Conservation (phyloP, 1,139 yeast species). For the Taphrina confusa region DNA sequence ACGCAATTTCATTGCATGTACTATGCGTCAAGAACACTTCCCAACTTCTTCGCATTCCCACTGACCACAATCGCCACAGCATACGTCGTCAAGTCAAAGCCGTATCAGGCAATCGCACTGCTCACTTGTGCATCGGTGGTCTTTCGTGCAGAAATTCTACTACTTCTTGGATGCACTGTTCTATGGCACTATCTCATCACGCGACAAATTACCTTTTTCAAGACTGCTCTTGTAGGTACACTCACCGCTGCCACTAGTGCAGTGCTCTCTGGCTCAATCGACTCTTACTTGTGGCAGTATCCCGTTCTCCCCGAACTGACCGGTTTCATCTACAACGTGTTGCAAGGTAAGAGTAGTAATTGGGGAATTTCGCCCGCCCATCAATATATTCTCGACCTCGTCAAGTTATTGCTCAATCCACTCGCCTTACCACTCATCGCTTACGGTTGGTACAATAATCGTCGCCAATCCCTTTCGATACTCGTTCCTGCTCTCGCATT, state of each 20-base stretch:
- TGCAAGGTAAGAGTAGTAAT: constrained; percentile 66
- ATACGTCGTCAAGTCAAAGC: constrained; percentile 21
- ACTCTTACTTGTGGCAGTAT: constrained; percentile 74
- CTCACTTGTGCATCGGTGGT: constrained; percentile 66
- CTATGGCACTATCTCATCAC: constrained; percentile 49
- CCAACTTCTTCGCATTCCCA: constrained; percentile 84
- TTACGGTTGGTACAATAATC: background rate
- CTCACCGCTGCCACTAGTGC: constrained; percentile 63
- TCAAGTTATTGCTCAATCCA: constrained; percentile 63
- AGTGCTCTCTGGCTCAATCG: constrained; percentile 56
- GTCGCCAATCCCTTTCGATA: constrained; percentile 48
- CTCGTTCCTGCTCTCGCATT: constrained; percentile 47
- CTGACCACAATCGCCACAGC: constrained; percentile 46
- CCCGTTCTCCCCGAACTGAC: constrained; percentile 67
- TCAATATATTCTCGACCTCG: constrained; percentile 57
- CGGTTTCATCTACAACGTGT: constrained; percentile 70
- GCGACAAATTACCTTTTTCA: constrained; percentile 48
- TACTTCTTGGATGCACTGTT: constrained; percentile 56
- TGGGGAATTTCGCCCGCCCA: constrained; percentile 62
- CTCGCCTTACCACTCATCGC: constrained; percentile 53
- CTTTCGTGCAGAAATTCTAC: constrained; percentile 71
- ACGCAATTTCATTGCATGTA: constrained; percentile 78
- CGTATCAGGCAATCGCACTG: constrained; percentile 54
- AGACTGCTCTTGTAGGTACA: constrained; percentile 50
- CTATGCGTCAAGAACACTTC: constrained; percentile 78